Conservation (phyloP, 2,329 filamentous ascomycete genomes). For the Clarireedia monteithiana region DNA sequence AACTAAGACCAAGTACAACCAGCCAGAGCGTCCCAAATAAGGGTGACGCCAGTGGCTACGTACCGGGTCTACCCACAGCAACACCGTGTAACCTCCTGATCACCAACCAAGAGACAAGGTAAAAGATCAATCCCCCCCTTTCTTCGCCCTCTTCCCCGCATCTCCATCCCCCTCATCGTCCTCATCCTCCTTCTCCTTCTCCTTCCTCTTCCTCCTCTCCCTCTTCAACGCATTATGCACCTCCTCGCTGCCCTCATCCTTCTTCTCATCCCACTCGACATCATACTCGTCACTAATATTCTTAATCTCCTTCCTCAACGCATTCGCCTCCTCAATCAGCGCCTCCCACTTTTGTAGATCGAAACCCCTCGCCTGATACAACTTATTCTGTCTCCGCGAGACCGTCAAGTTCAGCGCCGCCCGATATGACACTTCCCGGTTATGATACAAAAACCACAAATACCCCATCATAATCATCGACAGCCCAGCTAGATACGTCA, state of each 20-base stretch:
- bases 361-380: slow-evolving; percentile 72
- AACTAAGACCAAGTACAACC: no score
- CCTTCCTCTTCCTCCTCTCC: slow-evolving; percentile 35
- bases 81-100: no score
- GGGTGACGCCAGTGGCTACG: no score
- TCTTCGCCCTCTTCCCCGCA: background rate
- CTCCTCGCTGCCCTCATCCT: slow-evolving; percentile 63
- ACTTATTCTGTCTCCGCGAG: slow-evolving; percentile 62
- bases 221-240: slow-evolving; percentile 49
- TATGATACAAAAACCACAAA: slow-evolving; percentile 90
- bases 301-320: slow-evolving; percentile 70
- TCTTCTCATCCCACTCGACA: slow-evolving; percentile 77
- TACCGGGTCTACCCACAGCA: no score
- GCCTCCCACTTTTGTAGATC: slow-evolving; percentile 70
- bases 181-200: slow-evolving; percentile 31
- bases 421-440: slow-evolving; percentile 79
- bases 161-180: slow-evolving; percentile 28
- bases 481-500: slow-evolving; percentile 84
- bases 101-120: no score
- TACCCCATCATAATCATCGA: slow-evolving; percentile 84
- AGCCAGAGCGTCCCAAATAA: no score
- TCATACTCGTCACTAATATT: slow-evolving; percentile 79
- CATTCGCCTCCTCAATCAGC: slow-evolving; percentile 72
- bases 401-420: slow-evolving; percentile 84
- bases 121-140: background rate